Evolutionary conservation across 2,329 filamentous ascomycete genomes (phyloP), one percentile per base, ranked within the genome.

Genomic region (Aspergillus sp.): DNA sequence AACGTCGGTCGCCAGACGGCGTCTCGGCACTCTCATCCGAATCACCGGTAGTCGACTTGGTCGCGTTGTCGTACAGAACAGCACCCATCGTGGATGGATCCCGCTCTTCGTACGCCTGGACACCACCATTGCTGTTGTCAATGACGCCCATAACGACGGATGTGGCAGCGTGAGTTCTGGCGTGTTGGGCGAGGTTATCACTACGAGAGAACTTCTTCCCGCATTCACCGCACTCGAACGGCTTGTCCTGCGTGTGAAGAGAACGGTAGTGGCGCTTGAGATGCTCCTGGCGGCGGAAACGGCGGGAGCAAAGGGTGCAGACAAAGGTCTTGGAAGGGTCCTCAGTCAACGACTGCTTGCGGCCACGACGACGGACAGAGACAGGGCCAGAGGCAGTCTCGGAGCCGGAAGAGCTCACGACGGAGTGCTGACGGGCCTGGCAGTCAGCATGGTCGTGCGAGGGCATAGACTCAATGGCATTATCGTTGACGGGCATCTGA

Each of bases 131-230:
- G 13, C 34, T 36, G 55, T 89, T 84, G 63, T 93, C 90, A 49
- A 96, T 82, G 49, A 97, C 84, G 69, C 91, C 90, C 89, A 98
- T 93, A 69, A 96, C 88, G 64, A 97, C 90, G 60, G 92, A 90
- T 61, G 92, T 91, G 58, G 88, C 89, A 56, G 92, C 92, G 71
- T 99, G 95, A 4, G 95, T 99, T 62, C 95, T 87, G 63, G 95
- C 89, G 74, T 99, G 95, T 79, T 99, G 95, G 22, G 92, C 90
- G 15, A 99, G 85, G 81, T 99, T 99, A 79, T 99, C 95, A 67
- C 91, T 96, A 68, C 95, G 89, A 18, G 93, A 98, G 80, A 98
- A 99, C 82, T 96, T 97, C 89, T 99, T 99, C 68, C 95, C 93
- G 71, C 95, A 99, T 80, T 99, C 93, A 64, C 87, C 85, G 83